Conservation (phyloP, 2,329 filamentous ascomycete genomes). For the Blastomyces emzantsi region DNA sequence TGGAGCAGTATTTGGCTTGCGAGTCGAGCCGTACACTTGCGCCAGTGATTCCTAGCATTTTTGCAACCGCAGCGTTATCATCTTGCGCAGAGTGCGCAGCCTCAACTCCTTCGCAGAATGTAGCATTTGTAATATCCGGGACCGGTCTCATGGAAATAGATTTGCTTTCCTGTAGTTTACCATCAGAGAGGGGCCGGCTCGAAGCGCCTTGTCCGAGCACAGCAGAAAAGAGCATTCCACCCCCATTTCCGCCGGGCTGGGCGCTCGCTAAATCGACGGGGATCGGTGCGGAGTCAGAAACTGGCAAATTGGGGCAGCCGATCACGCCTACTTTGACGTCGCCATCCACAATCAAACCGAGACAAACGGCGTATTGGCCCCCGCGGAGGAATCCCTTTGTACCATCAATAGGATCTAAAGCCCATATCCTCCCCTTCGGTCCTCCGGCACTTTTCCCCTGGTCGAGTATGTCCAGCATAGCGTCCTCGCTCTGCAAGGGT, state of each 20-base stretch:
- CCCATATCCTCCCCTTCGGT: constrained; percentile 63
- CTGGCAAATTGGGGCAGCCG: constrained; percentile 87
- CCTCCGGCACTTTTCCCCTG: constrained; percentile 40
- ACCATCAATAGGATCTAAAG: constrained; percentile 93
- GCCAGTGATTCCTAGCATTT: constrained; percentile 75
- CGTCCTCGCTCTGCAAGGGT: constrained; percentile 54
- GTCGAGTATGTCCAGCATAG: constrained; percentile 51
- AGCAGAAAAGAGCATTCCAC: constrained; percentile 82
- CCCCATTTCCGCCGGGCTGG: constrained; percentile 62
- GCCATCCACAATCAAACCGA: constrained; percentile 85
- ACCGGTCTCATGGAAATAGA: constrained; percentile 72
- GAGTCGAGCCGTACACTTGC: constrained; percentile 95
- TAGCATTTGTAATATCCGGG: constrained; percentile 64
- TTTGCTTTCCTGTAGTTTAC: constrained; percentile 41
- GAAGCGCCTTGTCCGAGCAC: constrained; percentile 69
- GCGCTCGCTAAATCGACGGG: constrained; percentile 64
- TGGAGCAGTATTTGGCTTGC: constrained; percentile 94
- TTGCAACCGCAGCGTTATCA: constrained; percentile 76
- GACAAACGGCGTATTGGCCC: constrained; percentile 92
- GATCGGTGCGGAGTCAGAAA: constrained; percentile 67
- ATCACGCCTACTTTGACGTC: constrained; percentile 90
- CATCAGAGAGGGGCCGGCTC: constrained; percentile 61
- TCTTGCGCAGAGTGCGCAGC: constrained; percentile 82
- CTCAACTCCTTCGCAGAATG: constrained; percentile 96
- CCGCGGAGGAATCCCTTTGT: constrained; percentile 95